Base-by-base conservation (phyloP, 83 land plant genomes). In the Diphasiastrum complanatum region DNA sequence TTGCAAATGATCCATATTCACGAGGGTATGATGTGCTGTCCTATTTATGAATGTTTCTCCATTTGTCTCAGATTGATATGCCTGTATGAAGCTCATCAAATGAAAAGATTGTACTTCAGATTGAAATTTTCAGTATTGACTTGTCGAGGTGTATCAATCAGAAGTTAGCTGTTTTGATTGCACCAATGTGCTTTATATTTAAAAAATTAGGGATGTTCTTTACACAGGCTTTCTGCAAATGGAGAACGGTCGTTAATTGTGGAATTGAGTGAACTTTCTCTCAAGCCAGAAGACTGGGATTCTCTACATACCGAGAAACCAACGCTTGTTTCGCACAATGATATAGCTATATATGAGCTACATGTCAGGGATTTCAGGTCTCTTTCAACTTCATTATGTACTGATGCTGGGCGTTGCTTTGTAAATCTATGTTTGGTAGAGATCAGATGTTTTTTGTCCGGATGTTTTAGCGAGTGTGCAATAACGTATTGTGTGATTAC, bases 301-400 rank as follows among this genome's bases (percentile, higher is more conserved):
- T 58, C 48, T n/a, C 70, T 92, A 72, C 85, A 70, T 3, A 58
- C 61, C 47, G 82, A 81, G 70, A 92, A 92, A 60, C 97, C 96
- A 18, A 45, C 45, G n/a, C 68, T 91, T 52, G 30, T 53, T 48
- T 75, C 91, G 32, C 85, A 81, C 45, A 73, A 80, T 61, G 97
- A 92, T 65, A 79, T 85, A 30, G 78, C 82, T 51, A 83, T 92
- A 43, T 92, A 92, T 75, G 97, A 92, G 67, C 77, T 92, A 45
- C 97, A 92, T 60, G 74, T 92, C 20, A 75, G 97, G 59, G 97
- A 92, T 60, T 92, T 92, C 69, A 92, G 97, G 97, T 92, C 34
- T 43, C 22, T 51, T 59, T 24, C 62, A 55, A 20, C 11, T 55
- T 50, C 18, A 1, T 41, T 38, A 38, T 8, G 1, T 14, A 41